Percentiles rank a stretch among this genome's conserved stretches.
Evolutionary conservation across 2,329 filamentous ascomycete genomes (phyloP).

Genomic region (Penicillium sp.): DNA sequence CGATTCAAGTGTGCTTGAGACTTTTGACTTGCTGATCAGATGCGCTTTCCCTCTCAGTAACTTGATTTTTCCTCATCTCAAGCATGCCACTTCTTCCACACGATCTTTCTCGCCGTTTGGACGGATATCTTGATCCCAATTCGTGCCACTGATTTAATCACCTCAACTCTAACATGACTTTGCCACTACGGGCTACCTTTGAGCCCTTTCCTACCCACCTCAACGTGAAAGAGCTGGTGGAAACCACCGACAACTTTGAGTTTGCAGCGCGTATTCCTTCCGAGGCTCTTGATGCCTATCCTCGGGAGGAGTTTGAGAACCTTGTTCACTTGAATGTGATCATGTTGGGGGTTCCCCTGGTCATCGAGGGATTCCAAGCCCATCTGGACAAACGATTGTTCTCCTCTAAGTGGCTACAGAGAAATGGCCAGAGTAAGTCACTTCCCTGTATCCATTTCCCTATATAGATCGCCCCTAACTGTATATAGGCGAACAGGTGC

Average conservation of each 20-base stretch:
- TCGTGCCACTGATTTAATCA: background rate
- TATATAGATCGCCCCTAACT: slow-evolving; percentile 4
- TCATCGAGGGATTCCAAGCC: slow-evolving; percentile 85
- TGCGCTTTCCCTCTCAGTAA: background rate
- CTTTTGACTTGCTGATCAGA: background rate
- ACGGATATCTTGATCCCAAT: background rate
- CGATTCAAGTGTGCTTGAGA: background rate
- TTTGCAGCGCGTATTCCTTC: slow-evolving; percentile 80
- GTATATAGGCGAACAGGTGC: slow-evolving; percentile 72
- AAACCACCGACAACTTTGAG: slow-evolving; percentile 79
- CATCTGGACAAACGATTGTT: slow-evolving; percentile 77
- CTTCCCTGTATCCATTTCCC: no score
- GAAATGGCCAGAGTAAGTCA: slow-evolving; percentile 47
- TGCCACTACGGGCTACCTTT: slow-evolving; percentile 70
- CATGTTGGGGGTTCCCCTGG: slow-evolving; percentile 79
- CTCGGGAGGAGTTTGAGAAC: slow-evolving; percentile 79
- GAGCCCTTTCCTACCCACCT: slow-evolving; percentile 87
- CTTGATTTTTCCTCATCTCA: background rate
- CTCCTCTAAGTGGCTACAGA: slow-evolving; percentile 76
- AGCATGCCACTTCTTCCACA: background rate
- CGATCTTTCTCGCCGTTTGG: background rate
- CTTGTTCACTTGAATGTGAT: slow-evolving; percentile 82
- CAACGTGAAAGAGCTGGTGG: slow-evolving; percentile 73
- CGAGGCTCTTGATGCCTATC: slow-evolving; percentile 74
- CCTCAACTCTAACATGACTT: background rate